Evolutionary conservation across 75 land plant genomes (phyloP).

Genomic region (Selaginella moellendorffii): DNA sequence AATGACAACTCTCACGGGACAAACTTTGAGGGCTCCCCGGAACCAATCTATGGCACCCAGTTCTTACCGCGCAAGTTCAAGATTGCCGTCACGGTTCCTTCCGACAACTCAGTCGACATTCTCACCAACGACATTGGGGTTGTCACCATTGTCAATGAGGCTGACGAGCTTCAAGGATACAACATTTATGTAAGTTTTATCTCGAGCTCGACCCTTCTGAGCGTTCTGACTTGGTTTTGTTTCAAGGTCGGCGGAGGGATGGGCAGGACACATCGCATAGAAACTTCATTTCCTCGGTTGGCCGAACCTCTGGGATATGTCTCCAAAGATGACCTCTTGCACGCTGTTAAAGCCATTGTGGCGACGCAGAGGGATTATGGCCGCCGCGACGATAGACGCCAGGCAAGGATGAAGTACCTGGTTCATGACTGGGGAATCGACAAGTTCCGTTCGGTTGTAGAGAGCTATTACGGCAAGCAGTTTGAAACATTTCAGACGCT

Average conservation of each 20-base stretch:
- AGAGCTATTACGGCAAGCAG: slow-evolving; percentile 82
- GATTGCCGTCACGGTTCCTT: slow-evolving; percentile 88
- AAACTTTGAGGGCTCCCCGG: slow-evolving; percentile 90
- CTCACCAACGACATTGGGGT: slow-evolving; percentile 93
- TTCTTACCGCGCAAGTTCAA: slow-evolving; percentile 95
- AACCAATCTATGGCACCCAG: slow-evolving; percentile 96
- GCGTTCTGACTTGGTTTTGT: not conserved
- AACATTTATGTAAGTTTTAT: slow-evolving; percentile 64
- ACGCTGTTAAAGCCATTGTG: slow-evolving; percentile 94
- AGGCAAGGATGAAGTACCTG: slow-evolving; percentile 87
- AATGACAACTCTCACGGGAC: slow-evolving; percentile 96
- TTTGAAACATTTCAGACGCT: slow-evolving; percentile 74
- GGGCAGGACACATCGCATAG: slow-evolving; percentile 87
- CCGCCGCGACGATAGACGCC: slow-evolving; percentile 83
- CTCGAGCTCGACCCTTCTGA: too few relatives aligned
- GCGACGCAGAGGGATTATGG: slow-evolving; percentile 97
- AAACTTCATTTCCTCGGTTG: slow-evolving; percentile 79
- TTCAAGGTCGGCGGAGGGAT: slow-evolving; percentile 96
- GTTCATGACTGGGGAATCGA: slow-evolving; percentile 93
- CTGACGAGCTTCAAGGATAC: slow-evolving; percentile 87
- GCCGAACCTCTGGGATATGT: slow-evolving; percentile 92
- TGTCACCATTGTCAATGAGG: slow-evolving; percentile 57
- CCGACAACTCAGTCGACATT: slow-evolving; percentile 94
- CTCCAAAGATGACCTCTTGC: slow-evolving; percentile 83
- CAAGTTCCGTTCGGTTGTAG: slow-evolving; percentile 80